Conservation (phyloP, 1,284 basidiomycete species). For the Sanghuangporus baumii region DNA sequence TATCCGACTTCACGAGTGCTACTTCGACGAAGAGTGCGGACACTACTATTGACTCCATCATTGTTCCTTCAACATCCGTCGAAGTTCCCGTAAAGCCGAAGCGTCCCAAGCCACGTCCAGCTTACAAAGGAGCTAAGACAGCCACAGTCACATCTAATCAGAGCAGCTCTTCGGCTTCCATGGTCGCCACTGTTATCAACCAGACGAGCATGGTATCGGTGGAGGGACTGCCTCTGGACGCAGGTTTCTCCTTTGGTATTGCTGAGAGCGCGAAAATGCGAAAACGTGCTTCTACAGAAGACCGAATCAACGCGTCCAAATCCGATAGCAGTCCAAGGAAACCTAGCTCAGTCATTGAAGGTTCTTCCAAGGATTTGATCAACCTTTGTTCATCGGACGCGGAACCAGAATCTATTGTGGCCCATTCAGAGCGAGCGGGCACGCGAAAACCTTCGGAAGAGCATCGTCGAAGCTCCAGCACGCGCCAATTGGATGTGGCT, state of each 20-base stretch:
- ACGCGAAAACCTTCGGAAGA: background rate
- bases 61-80: background rate
- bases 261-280: slow-evolving; percentile 44
- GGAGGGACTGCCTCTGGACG: background rate
- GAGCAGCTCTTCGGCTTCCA: background rate
- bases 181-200: background rate
- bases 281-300: slow-evolving; percentile 4
- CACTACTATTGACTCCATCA: background rate
- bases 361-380: background rate
- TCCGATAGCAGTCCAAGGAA: background rate
- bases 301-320: slow-evolving; percentile 17
- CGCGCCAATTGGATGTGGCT: slow-evolving; percentile 20
- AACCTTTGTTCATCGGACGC: background rate
- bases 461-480: slow-evolving; percentile 1
- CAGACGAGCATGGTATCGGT: background rate
- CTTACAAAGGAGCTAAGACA: slow-evolving; percentile 1
- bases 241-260: slow-evolving; percentile 29
- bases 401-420: background rate
- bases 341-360: background rate
- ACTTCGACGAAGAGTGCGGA: background rate
- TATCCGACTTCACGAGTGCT: slow-evolving; percentile 7
- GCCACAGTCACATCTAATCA: background rate
- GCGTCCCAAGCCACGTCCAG: slow-evolving; percentile 10
- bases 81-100: slow-evolving; percentile 4
- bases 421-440: background rate